Base-by-base conservation (phyloP, 306 rosid genomes). In the Glycyrrhiza uralensis region DNA sequence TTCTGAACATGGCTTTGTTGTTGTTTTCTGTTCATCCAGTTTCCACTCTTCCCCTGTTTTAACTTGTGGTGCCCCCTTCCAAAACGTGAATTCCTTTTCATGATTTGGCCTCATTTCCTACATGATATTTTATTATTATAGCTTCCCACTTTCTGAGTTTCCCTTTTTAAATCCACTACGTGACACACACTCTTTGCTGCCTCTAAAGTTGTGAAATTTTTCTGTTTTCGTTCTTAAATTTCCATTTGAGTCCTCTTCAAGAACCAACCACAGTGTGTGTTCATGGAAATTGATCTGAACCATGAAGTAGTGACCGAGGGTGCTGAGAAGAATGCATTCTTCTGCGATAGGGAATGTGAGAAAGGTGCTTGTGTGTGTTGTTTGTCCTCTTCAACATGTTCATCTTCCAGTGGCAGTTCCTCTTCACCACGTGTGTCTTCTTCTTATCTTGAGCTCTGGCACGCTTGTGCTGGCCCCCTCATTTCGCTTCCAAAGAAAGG, bases 271-370 rank as follows among this genome's bases (percentile, higher is more conserved):
- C 45, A 54, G 33, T 45, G 39, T 79, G 87, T 85, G 80, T 90
- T 88, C 86, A 90, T 88, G 98, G 98, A 90, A 89, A 85, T 93
- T 93, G 96, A 90, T 90, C 96, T 90, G 87, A 92, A 90, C 85
- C 86, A 88, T 86, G 87, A 83, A 80, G 92, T 80, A 80, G 92
- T 80, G 80, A 60, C 52, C 67, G 93, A 92, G 84, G 85, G 60
- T 83, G 97, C 84, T 76, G 90, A 85, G 84, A 91, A 90, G 75
- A 84, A 81, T 75, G 85, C 74, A 67, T 45, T 50, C 26, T 82
- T 36, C 26, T 87, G 85, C 70, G 77, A 79, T 75, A 90, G 76
- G 76, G 88, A 86, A 70, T 88, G 91, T 79, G 85, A 74, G 65
- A 85, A 87, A 71, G 80, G 71, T 54, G 80, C 63, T 56, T 80